Base-by-base conservation (phyloP, 1,284 basidiomycete species). In the Limonomyces culmigenus region DNA sequence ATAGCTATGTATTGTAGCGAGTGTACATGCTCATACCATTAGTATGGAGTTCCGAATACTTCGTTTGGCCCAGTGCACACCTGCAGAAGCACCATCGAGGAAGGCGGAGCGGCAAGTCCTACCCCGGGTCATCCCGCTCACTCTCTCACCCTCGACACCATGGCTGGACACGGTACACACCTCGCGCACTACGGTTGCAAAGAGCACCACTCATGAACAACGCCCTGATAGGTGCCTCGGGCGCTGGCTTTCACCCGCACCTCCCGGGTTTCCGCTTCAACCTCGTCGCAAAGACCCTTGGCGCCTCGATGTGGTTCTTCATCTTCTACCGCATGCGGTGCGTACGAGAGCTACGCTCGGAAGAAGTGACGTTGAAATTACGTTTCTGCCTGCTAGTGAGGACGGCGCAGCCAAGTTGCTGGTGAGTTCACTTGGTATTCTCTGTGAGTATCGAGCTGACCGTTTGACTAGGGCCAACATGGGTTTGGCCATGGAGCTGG, bases 251-350 rank as follows among this genome's bases (percentile, higher is more conserved):
- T 50, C 65, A 87, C 55, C 86, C 86, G 29, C 85, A 87, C 54
- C 64, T 87, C 29, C 84, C 86, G 29, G 74, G 79, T 16, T 64
- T 75, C 48, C 70, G 67, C 50, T 73, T 88, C 58, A 73, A 70
- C 42, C 71, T 87, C 53, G 66, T 91, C 23, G 71, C 81, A 29
- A 91, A 89, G 58, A 71, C 74, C 36, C 64, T 93, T 39, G 89
- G 88, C 39, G 88, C 87, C 27, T 73, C 76, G 30, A 93, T 93
- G 88, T 93, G 87, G 87, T 93, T 93, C 74, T 95, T 91, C 67
- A 85, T 93, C 55, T 92, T 93, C 65, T 93, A 92, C 60, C 75
- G 87, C 41, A 78, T 83, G 44, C 67, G 87, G 87, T 91, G 50
- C 54, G 81, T 67, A 13, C 16, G 10, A 10, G 29, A n/a, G 32